Percentiles rank a stretch among this genome's conserved stretches.
Evolutionary conservation across 352 stramenopile genomes (phyloP).

Genomic region (Pythium insidiosum): DNA sequence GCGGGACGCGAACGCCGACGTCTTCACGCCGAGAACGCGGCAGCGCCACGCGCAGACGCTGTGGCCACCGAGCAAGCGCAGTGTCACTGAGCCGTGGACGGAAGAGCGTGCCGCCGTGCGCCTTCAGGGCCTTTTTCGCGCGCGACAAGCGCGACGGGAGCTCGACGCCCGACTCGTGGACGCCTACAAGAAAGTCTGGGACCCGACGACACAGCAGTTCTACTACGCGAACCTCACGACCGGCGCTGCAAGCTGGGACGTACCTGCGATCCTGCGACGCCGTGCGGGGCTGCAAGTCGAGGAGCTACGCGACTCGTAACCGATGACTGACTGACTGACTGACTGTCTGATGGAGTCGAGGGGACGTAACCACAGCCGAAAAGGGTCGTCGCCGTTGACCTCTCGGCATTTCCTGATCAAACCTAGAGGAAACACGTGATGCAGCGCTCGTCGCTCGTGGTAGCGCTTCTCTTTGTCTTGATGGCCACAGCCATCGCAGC

Average conservation of each 20-base stretch:
- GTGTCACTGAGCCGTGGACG: slow-evolving; percentile 22
- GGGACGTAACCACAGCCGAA: no score
- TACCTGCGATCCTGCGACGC: slow-evolving; percentile 19
- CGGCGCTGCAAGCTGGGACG: slow-evolving; percentile 53
- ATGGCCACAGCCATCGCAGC: no score
- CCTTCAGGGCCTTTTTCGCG: slow-evolving; percentile 54
- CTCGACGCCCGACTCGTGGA: slow-evolving; percentile 25
- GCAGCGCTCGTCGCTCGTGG: no score
- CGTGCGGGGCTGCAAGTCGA: slow-evolving; percentile 16
- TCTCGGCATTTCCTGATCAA: no score
- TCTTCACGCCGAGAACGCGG: slow-evolving; percentile 43
- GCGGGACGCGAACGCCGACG: slow-evolving; percentile 23
- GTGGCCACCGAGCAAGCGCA: slow-evolving; percentile 1
- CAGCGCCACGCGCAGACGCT: slow-evolving; percentile 27
- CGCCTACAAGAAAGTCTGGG: slow-evolving; percentile 51
- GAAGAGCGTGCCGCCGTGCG: slow-evolving; percentile 31
- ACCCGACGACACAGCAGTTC: slow-evolving; percentile 31
- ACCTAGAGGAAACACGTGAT: no score
- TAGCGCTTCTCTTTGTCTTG: no score
- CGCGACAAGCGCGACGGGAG: slow-evolving; percentile 30
- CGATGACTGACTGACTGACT: not conserved
- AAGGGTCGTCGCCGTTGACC: no score
- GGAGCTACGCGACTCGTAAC: not conserved
- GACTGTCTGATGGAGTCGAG: no score
- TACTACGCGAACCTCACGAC: slow-evolving; percentile 78